phyloP scores from a whole-genome alignment of 441 rosid species.

The Corymbia calophylla region DNA sequence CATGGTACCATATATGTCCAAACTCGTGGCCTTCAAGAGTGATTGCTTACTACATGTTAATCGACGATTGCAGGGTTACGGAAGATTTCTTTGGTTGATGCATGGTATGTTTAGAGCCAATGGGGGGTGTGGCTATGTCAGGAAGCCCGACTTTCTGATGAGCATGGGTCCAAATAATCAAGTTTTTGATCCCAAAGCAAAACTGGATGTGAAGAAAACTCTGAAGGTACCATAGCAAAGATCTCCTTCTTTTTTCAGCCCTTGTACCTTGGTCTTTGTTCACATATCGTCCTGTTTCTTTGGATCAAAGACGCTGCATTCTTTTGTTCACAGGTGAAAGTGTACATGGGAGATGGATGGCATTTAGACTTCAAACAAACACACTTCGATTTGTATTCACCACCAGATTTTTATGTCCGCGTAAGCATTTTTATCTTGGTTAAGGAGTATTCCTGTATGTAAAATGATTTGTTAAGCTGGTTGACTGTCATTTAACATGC shows the following conservation, averaged over 20 bases:
- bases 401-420: constrained; percentile 77
- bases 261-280: background rate
- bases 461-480: background rate
- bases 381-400: constrained; percentile 81
- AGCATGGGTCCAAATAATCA: constrained; percentile 27
- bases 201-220: constrained; percentile 38
- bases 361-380: constrained; percentile 59
- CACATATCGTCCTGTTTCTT: background rate
- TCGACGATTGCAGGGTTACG: constrained; percentile 42
- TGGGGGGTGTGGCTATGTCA: constrained; percentile 80
- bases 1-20: too few relatives aligned
- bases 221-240: constrained; percentile 44
- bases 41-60: background rate
- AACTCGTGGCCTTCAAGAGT: background rate
- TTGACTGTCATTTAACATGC: background rate
- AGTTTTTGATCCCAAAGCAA: constrained; percentile 59
- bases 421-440: constrained; percentile 23
- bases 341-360: constrained; percentile 96
- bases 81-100: constrained; percentile 80
- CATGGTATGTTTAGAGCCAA: constrained; percentile 86
- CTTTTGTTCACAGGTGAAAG: constrained; percentile 41
- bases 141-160: constrained; percentile 68
- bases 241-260: background rate
- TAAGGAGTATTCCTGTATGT: background rate
- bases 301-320: background rate